Percentiles rank a stretch among this genome's conserved stretches.
Conservation (phyloP, 768 basidiomycete genomes). For the Naganishia friedmannii region DNA sequence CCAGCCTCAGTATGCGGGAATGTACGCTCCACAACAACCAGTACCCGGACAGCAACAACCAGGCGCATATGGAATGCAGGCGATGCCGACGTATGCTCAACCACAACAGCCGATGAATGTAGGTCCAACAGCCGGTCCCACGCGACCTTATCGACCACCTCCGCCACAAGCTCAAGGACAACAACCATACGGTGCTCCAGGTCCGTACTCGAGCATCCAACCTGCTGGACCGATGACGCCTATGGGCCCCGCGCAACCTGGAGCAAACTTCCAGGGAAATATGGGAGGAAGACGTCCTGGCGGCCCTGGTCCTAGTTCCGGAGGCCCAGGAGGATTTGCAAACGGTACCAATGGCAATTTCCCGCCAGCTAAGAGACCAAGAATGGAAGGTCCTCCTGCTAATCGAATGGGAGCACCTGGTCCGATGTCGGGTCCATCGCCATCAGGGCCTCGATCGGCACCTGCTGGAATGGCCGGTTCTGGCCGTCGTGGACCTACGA, state of each 20-base stretch:
- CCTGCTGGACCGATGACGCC: constrained; percentile 18
- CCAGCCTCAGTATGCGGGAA: constrained; percentile 14
- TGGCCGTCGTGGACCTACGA: constrained; percentile 1
- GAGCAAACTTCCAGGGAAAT: constrained; percentile 15
- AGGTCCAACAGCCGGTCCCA: constrained; percentile 1
- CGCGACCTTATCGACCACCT: constrained; percentile 19
- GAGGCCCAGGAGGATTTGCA: neutral
- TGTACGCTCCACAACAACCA: constrained; percentile 8
- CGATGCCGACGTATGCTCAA: constrained; percentile 4
- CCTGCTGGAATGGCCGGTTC: constrained; percentile 8
- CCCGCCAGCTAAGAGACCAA: constrained; percentile 85
- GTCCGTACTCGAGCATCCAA: constrained; percentile 5
- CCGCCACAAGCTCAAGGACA: neutral
- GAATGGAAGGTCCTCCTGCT: constrained; percentile 69
- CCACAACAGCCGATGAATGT: constrained; percentile 15
- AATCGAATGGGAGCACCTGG: constrained; percentile 10
- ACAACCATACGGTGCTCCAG: constrained; percentile 9
- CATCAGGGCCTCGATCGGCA: constrained; percentile 3
- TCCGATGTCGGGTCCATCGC: constrained; percentile 25
- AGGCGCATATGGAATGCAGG: constrained; percentile 10
- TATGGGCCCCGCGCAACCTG: constrained; percentile 8
- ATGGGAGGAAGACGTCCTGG: constrained; percentile 16
- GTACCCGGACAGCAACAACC: constrained; percentile 12
- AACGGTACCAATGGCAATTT: constrained; percentile 31
- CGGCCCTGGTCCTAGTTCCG: constrained; percentile 3